These are phyloP conservation scores for Austroboletus niveus DNA, from an alignment of 1,284 basidiomycete genomes.

Conservation along the genomic window DNA sequence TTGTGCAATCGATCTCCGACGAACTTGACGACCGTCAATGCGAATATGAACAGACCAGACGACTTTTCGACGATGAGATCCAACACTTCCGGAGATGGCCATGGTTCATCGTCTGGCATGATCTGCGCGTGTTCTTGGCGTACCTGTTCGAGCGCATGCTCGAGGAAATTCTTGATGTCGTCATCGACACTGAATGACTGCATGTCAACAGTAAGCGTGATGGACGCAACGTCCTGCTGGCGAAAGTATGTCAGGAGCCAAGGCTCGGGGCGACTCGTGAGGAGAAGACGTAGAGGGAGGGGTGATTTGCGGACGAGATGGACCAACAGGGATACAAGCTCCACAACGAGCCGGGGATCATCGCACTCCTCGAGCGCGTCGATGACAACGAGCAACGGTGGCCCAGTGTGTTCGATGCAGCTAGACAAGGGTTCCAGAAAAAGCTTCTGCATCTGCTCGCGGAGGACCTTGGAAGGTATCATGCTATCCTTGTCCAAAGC, in stretches of 20 bases:
- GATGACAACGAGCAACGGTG: conserved; percentile 18
- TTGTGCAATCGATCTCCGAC: conserved; percentile 5
- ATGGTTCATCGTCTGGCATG: conserved; percentile 1
- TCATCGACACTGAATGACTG: conserved; percentile 16
- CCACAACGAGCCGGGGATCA: conserved; percentile 11
- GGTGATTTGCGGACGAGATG: conserved; percentile 5
- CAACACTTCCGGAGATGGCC: conserved; percentile 21
- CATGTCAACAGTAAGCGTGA: conserved; percentile 13
- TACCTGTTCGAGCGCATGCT: conserved; percentile 14
- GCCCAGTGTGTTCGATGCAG: no score
- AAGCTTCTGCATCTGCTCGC: conserved; percentile 18
- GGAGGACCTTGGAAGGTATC: conserved; percentile 18
- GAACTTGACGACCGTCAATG: conserved; percentile 28
- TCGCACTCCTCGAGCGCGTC: conserved; percentile 27
- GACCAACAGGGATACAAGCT: conserved; percentile 15
- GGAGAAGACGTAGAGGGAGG: conserved; percentile 17
- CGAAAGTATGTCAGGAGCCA: conserved; percentile 14
- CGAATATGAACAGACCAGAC: conserved; percentile 30
- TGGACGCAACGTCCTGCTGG: not conserved
- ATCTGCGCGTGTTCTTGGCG: not conserved
- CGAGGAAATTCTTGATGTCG: conserved; percentile 23
- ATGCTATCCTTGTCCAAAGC: conserved; percentile 13
- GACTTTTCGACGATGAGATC: conserved; percentile 21
- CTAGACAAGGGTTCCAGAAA: conserved; percentile 10
- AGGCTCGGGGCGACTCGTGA: conserved; percentile 20